These are phyloP conservation scores for Tricholoma bakamatsutake DNA, from an alignment of 768 basidiomycete genomes.

Conservation along the genomic window DNA sequence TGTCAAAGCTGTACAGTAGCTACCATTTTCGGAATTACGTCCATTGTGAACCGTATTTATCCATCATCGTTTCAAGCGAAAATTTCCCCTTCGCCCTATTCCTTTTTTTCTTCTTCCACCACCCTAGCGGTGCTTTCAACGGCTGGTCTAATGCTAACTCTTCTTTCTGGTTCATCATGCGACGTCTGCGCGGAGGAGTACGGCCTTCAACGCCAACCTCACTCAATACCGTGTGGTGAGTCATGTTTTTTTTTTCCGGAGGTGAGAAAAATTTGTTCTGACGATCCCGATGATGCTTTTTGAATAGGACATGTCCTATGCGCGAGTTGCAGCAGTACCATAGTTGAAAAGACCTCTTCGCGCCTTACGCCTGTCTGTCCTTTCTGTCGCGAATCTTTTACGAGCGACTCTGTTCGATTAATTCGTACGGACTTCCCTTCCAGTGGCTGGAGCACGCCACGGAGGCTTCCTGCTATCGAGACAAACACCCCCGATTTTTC, in stretches of 20 bases:
- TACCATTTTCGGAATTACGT: constrained; percentile 29
- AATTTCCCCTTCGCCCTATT: constrained; percentile 43
- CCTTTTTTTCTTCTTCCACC: constrained; percentile 30
- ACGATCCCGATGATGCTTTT: neutral
- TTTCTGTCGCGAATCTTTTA: constrained; percentile 77
- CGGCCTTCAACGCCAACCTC: constrained; percentile 65
- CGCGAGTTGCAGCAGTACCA: constrained; percentile 68
- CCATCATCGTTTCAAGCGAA: constrained; percentile 36
- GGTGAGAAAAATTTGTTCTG: constrained; percentile 11
- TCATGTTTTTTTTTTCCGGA: constrained; percentile 18
- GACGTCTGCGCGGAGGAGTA: constrained; percentile 89
- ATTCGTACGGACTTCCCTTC: constrained; percentile 75
- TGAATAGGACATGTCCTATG: constrained; percentile 74
- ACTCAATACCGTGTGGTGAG: constrained; percentile 79
- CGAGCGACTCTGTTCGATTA: constrained; percentile 58
- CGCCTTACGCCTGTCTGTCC: constrained; percentile 73
- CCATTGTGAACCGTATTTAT: constrained; percentile 40
- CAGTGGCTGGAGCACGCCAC: constrained; percentile 65
- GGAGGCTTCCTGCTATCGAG: constrained; percentile 46
- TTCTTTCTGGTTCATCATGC: constrained; percentile 76
- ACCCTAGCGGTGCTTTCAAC: constrained; percentile 37
- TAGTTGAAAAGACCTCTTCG: constrained; percentile 73
- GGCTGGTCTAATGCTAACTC: constrained; percentile 68
- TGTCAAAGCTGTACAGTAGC: constrained; percentile 18
- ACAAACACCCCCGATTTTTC: constrained; percentile 39